Base-by-base conservation (phyloP, 805 yeast genomes). In the Pichia rugopelliculosa region DNA sequence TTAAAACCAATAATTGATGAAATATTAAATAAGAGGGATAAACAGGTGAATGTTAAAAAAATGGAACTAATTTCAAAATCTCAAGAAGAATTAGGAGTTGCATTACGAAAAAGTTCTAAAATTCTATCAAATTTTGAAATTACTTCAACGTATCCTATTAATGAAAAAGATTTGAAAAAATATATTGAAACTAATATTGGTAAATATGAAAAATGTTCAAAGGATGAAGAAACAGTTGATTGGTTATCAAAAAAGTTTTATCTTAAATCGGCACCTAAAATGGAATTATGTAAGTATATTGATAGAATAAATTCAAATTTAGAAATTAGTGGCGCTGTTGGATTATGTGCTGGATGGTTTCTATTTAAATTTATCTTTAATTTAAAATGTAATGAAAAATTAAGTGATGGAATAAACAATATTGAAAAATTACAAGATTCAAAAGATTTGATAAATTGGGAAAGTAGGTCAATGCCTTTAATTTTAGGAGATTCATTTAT, bases 251-350 rank as follows among this genome's bases (percentile, higher is more conserved):
- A 56, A 41, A 58, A 51, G 44, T 67, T 67, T 47, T 66, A 66
- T 44, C 53, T 67, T 3, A 57, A 58, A 27, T 54, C 57, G n/a
- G 52, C 56, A 15, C 72, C 72, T 0, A 52, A 62, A 1, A 53
- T 67, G 33, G 46, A 59, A 4, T 39, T 65, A 22, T 41, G 51
- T 2, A 43, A 48, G 2, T 67, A 67, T 46, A 50, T 67, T 33
- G 64, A 65, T 23, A 52, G 72, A 30, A 58, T 67, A 18, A 57
- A 64, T 48, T 57, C 56, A 18, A 62, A 61, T 51, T 51, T 61
- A 1, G 50, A 53, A 3, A 57, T 65, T 12, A 65, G 70, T 6
- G 54, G 68, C 1, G 55, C 70, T 0, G 64, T 59, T 13, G 53
- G 62, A 21, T 43, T 67, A 9, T 55, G 70, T 20, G 62, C 67